A percentile compares a stretch with the other conserved stretches of the same genome.
These are phyloP conservation scores for Stylosanthes scabra DNA, from an alignment of 331 rosid genomes.

Conservation along the genomic window DNA sequence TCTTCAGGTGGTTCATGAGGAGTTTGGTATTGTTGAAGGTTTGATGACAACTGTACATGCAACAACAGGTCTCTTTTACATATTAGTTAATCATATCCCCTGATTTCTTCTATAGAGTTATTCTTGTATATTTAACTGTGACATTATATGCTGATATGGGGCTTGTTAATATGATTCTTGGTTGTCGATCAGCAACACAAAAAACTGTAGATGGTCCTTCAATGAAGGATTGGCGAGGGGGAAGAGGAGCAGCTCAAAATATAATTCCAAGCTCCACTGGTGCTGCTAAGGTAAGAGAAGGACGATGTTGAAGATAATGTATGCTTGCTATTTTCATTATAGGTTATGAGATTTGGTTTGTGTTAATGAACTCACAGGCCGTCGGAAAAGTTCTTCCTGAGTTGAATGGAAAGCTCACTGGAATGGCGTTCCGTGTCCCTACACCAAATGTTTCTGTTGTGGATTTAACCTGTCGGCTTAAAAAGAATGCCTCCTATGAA, in stretches of 20 bases:
- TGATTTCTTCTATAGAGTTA: background rate
- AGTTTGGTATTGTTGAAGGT: slow-evolving; percentile 95
- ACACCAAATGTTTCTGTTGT: slow-evolving; percentile 97
- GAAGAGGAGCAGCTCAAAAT: slow-evolving; percentile 95
- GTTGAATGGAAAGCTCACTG: slow-evolving; percentile 97
- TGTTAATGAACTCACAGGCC: slow-evolving; percentile 61
- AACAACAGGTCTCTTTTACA: slow-evolving; percentile 76
- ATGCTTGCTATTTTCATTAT: background rate
- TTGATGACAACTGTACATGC: slow-evolving; percentile 99
- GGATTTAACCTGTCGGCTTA: slow-evolving; percentile 93
- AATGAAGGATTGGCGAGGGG: slow-evolving; percentile 99
- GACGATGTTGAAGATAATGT: background rate
- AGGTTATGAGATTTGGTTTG: slow-evolving; percentile 17
- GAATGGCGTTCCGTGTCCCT: slow-evolving; percentile 99
- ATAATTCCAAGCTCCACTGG: slow-evolving; percentile 99
- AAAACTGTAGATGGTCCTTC: slow-evolving; percentile 99
- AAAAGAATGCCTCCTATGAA: slow-evolving; percentile 82
- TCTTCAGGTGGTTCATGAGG: slow-evolving; percentile 90
- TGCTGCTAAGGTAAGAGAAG: slow-evolving; percentile 85
- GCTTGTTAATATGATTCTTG: slow-evolving; percentile 22
- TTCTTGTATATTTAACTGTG: slow-evolving; percentile 1
- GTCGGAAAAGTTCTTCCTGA: slow-evolving; percentile 99
- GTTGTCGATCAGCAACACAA: slow-evolving; percentile 74
- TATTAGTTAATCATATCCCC: background rate
- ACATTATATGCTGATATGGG: slow-evolving; percentile 5